Conservation (phyloP, 2,329 filamentous ascomycete species). For the Myriosclerotinia duriaeana region DNA sequence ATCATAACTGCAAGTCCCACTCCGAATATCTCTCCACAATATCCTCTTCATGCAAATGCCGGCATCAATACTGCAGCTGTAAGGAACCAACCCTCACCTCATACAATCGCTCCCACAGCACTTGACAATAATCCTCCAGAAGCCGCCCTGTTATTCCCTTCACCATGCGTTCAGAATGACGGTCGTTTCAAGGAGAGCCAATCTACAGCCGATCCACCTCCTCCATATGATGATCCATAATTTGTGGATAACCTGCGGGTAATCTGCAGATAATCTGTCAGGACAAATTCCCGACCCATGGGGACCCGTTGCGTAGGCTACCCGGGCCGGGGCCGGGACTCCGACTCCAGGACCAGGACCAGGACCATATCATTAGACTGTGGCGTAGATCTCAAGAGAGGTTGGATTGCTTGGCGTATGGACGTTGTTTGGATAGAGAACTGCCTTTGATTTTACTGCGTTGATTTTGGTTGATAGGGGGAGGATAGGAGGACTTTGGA, state of each 20-base stretch:
- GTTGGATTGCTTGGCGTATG: background rate
- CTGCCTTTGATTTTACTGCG: background rate
- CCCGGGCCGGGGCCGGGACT: too few species aligned
- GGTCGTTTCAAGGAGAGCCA: background rate
- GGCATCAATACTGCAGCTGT: accelerated
- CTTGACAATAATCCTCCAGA: too few species aligned
- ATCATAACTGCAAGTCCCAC: too few species aligned
- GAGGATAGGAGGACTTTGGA: background rate
- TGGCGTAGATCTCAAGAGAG: background rate
- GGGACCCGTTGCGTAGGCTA: too few species aligned
- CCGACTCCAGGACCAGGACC: too few species aligned
- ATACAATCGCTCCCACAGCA: background rate
- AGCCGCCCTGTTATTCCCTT: background rate
- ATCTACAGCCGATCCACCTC: background rate
- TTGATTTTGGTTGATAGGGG: background rate
- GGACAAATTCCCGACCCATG: too few species aligned
- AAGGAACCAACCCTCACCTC: background rate
- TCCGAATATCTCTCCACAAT: background rate
- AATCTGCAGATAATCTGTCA: too few species aligned
- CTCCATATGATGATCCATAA: too few species aligned
- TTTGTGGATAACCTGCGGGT: too few species aligned
- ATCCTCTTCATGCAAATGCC: accelerated
- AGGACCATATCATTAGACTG: background rate
- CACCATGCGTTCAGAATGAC: background rate
- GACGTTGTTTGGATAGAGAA: background rate